Percentiles rank a stretch among this genome's conserved stretches.
Evolutionary conservation across 257 asterid genomes (phyloP).

Genomic region (Striga asiatica): DNA sequence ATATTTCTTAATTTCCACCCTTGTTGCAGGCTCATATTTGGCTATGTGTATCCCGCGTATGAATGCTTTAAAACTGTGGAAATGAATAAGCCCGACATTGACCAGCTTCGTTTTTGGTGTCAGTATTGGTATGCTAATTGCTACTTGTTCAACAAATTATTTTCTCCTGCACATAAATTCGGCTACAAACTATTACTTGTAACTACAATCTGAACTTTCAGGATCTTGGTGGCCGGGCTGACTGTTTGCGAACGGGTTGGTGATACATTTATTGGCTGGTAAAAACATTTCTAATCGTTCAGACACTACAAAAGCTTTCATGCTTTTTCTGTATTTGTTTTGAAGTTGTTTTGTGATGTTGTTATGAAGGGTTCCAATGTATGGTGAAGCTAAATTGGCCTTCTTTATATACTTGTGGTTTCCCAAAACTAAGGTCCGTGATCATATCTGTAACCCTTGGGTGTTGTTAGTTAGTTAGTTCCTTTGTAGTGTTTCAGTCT

Average conservation of each 20-base stretch:
- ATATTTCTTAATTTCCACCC: conserved; percentile 11
- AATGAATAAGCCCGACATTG: conserved; percentile 80
- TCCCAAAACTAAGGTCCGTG: conserved; percentile 81
- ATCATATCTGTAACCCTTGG: conserved; percentile 6
- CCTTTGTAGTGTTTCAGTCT: background rate
- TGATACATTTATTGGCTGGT: conserved; percentile 86
- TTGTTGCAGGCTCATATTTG: conserved; percentile 65
- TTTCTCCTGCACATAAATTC: too few species aligned
- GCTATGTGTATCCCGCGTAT: conserved; percentile 91
- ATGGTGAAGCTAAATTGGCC: conserved; percentile 95
- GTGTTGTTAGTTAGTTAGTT: conserved; percentile 2
- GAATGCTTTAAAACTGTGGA: conserved; percentile 84
- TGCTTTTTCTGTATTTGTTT: background rate
- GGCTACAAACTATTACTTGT: too few species aligned
- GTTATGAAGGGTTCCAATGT: conserved; percentile 81
- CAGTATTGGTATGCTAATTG: conserved; percentile 58
- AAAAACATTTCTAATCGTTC: conserved; percentile 12
- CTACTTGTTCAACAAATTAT: background rate
- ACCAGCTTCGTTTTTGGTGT: conserved; percentile 92
- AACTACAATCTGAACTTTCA: conserved; percentile 27
- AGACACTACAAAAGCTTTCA: background rate
- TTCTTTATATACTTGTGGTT: conserved; percentile 87
- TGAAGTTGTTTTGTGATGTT: background rate
- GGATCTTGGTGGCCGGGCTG: conserved; percentile 85
- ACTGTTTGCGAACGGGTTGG: conserved; percentile 86